Evolutionary conservation across 2,329 filamentous ascomycete genomes (phyloP), one percentile per base, ranked within the genome.

Genomic region (Pestalotiopsis sp.): DNA sequence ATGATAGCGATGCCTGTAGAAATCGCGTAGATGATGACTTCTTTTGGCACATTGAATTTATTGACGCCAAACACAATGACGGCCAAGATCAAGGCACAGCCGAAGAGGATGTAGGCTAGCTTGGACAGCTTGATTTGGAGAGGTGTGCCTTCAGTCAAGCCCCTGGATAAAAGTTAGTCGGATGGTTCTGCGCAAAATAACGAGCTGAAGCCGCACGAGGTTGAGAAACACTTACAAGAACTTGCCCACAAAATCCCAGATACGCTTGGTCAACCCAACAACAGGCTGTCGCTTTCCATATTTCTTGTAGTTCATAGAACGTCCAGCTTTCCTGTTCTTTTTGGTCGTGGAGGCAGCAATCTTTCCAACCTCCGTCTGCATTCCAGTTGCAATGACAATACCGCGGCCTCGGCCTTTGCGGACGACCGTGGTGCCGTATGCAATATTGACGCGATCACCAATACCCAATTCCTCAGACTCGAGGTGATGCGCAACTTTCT

Each of bases 71-170:
- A 89, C 12, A 89, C 87, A 58, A 89, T 83, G 68, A 89, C 83
- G 36, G 87, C 87, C 36, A 89, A 80, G 23, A 88, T 75, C 12
- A 89, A 78, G n/a, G 87, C 93, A 70, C 92, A 90, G 61, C 87
- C 90, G 76, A 95, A 94, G 2, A 96, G 87, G 7, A 92, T 82
- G 68, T 94, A 91, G 12, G 93, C 93, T 69, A 96, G 85, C 73
- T 92, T 92, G 69, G 91, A 92, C 65, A 96, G 83, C 80, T 93
- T 94, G 72, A 91, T 88, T 80, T 95, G 92, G 63, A 96, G 83
- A 3, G 93, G 93, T 2, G 93, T 96, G 38, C 93, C 93, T 69
- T 90, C 85, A 4, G 85, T 86, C 31, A 89, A 76, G 63, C 87
- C 89, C 66, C 91, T 84, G 13, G 25, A 4, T 2, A 3, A 1